Evolutionary conservation across 108 stramenopile genomes (phyloP).

Genomic region (Pseudonitzschia multistriata): DNA sequence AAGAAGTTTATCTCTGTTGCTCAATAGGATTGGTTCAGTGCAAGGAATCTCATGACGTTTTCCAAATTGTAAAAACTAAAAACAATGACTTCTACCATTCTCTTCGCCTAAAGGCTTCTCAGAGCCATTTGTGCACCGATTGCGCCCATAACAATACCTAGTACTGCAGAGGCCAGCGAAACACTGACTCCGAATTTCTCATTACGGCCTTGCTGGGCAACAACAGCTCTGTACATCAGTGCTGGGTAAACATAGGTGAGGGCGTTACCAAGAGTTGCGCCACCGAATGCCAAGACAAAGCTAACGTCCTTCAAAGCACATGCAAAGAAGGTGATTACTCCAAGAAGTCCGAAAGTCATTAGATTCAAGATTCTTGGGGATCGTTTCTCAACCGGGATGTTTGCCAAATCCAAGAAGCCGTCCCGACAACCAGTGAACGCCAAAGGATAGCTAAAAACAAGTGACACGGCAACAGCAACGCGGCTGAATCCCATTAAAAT

Average conservation of each 20-base stretch:
- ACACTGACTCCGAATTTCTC: slow-evolving; percentile 56
- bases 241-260: slow-evolving; percentile 90
- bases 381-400: slow-evolving; percentile 56
- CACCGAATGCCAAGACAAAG: slow-evolving; percentile 90
- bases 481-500: slow-evolving; percentile 78
- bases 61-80: neutral
- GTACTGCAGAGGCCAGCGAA: slow-evolving; percentile 58
- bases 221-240: slow-evolving; percentile 71
- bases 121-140: slow-evolving; percentile 79
- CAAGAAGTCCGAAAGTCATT: slow-evolving; percentile 59
- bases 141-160: slow-evolving; percentile 77
- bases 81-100: neutral
- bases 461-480: slow-evolving; percentile 87
- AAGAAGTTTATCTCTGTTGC: too few relatives aligned
- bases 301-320: slow-evolving; percentile 74
- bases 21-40: neutral
- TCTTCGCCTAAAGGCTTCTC: neutral
- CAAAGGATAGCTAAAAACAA: slow-evolving; percentile 78
- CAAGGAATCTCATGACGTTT: too few relatives aligned
- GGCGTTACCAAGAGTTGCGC: slow-evolving; percentile 91
- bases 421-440: slow-evolving; percentile 82
- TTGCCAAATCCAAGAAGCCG: slow-evolving; percentile 76
- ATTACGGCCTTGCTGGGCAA: slow-evolving; percentile 55
- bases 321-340: slow-evolving; percentile 64
- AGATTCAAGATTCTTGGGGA: slow-evolving; percentile 50